phyloP scores from a whole-genome alignment of 2,329 filamentous ascomycete genomes.

The Aspergillus sergii region DNA sequence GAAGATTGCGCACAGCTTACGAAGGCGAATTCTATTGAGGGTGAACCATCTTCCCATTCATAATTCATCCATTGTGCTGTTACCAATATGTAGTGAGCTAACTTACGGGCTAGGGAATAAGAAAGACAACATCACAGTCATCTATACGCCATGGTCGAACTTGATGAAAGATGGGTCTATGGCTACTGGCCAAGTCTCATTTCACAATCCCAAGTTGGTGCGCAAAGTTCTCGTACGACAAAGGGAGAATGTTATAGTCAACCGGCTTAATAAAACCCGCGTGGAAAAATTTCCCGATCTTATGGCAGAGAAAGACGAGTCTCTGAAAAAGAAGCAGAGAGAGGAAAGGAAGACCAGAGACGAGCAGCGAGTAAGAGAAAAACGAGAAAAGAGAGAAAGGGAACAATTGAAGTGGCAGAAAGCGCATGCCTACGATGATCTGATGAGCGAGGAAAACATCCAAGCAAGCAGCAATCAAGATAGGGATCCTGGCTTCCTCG shows the following conservation, averaged over 20 bases:
- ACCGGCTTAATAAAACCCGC: constrained; percentile 97
- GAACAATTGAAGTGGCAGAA: constrained; percentile 91
- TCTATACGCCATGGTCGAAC: constrained; percentile 98
- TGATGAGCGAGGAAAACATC: constrained; percentile 83
- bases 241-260: constrained; percentile 88
- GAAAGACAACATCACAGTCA: constrained; percentile 94
- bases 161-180: constrained; percentile 94
- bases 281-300: constrained; percentile 86
- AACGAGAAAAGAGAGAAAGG: constrained; percentile 66
- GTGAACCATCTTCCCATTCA: constrained; percentile 44
- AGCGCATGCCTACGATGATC: constrained; percentile 95
- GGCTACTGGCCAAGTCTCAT: constrained; percentile 92
- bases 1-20: constrained; percentile 94
- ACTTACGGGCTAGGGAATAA: constrained; percentile 73
- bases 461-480: constrained; percentile 82
- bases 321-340: constrained; percentile 70
- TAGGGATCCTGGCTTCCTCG: constrained; percentile 70
- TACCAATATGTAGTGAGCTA: constrained; percentile 8
- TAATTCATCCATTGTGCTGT: not conserved
- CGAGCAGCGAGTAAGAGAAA: constrained; percentile 43
- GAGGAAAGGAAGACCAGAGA: constrained; percentile 57
- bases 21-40: constrained; percentile 98
- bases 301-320: constrained; percentile 77
- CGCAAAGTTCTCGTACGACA: constrained; percentile 77
- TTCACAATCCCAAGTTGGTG: constrained; percentile 83